Evolutionary conservation across 495 filamentous ascomycete genomes (phyloP), one percentile per base, ranked within the genome.

Genomic region (Hypoxylon lienhwacheense): DNA sequence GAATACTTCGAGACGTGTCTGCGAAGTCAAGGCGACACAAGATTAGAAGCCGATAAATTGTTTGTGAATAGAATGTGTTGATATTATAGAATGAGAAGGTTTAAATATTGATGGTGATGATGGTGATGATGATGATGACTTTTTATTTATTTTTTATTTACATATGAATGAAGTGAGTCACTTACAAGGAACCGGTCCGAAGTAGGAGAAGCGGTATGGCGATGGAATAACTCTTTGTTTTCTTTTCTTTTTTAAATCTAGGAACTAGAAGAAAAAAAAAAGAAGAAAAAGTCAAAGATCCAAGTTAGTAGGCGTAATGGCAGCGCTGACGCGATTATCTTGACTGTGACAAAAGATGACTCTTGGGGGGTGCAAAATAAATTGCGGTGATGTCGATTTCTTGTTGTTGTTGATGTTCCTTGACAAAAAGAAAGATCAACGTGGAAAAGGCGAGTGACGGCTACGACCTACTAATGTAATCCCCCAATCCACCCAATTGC

Each of bases 291-390:
- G 15, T 33, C 12, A 33, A 6, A 41, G 16, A 28, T 49, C 25
- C 46, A 55, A 28, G 28, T 19, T 46, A 43, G n/a, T n/a, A n/a
- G 69, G 66, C 65, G 66, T 63, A 54, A 57, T 69, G 72, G 74
- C 73, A 68, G 65, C 60, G 73, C 74, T 78, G 72, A 62, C 69
- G 72, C 75, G 76, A 77, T 68, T 68, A 71, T 74, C 74, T 68
- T 54, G 57, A 73, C 76, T 74, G 76, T 75, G 75, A 79, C 76
- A 73, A 69, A 68, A 70, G 72, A 71, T 67, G 66, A 73, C 70
- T 77, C 76, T 77, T 73, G 60, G 66, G n/a, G 65, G 58, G 61
- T 67, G 66, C 63, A 61, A 52, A 59, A 67, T 59, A 66, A 59
- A 61, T 67, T 70, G 65, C 67, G 65, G 64, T 65, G 66, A 67